Evolutionary conservation across 2,329 filamentous ascomycete genomes (phyloP).

Genomic region (Alternaria triticimaculans): DNA sequence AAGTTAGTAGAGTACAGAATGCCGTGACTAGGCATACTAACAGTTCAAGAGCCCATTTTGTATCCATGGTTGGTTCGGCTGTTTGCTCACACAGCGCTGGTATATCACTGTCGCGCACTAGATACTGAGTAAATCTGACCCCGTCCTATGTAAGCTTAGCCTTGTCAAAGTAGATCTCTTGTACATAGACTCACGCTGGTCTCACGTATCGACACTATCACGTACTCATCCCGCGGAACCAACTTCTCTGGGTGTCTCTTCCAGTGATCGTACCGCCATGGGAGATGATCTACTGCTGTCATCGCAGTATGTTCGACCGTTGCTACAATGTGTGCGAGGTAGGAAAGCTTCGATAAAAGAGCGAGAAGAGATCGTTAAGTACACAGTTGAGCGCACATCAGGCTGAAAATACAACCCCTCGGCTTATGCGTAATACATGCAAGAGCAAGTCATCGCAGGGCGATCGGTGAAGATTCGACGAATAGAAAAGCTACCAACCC

Average conservation of each 20-base stretch:
- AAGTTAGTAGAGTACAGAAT: too few relatives aligned
- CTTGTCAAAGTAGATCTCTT: too few relatives aligned
- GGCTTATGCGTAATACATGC: neutral
- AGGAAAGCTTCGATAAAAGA: neutral
- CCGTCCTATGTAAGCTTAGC: too few relatives aligned
- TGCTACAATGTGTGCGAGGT: too few relatives aligned
- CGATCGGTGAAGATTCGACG: neutral
- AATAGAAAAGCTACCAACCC: neutral
- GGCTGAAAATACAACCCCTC: neutral
- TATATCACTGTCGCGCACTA: too few relatives aligned
- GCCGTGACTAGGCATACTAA: too few relatives aligned
- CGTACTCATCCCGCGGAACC: neutral
- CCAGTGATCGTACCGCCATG: neutral
- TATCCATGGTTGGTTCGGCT: too few relatives aligned
- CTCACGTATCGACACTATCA: neutral
- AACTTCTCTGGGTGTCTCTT: neutral
- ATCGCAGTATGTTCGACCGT: neutral
- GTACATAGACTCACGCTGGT: neutral
- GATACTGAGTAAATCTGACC: too few relatives aligned
- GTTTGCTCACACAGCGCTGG: too few relatives aligned
- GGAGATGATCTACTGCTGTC: neutral
- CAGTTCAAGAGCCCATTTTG: too few relatives aligned
- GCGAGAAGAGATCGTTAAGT: too few relatives aligned
- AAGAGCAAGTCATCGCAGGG: neutral
- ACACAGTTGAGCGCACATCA: neutral